Conservation (phyloP, 2,329 filamentous ascomycete species). For the Pseudogymnoascus sp. region DNA sequence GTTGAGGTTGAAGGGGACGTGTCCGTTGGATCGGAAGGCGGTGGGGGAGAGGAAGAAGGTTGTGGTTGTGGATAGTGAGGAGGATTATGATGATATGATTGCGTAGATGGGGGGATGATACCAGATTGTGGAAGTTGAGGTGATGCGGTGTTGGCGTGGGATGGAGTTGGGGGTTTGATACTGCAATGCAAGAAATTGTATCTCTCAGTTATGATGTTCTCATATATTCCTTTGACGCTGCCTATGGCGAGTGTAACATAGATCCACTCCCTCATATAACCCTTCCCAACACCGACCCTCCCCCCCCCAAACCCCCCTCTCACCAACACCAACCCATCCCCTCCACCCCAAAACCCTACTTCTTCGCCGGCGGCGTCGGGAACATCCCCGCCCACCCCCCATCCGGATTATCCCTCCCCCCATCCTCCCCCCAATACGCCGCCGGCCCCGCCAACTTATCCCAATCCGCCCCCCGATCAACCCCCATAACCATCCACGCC, state of each 20-base stretch:
- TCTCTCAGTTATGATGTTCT: background rate
- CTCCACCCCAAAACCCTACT: background rate
- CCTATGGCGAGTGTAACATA: background rate
- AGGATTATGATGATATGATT: constrained; percentile 43
- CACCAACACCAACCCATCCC: background rate
- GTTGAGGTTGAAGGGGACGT: constrained; percentile 55
- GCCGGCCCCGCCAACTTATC: constrained; percentile 15
- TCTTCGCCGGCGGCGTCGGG: background rate
- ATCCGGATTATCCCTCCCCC: constrained; percentile 13
- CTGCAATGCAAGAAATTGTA: background rate
- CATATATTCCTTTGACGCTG: background rate
- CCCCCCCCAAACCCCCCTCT: background rate
- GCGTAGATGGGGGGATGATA: constrained; percentile 22
- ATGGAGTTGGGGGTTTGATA: background rate
- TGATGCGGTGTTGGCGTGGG: background rate
- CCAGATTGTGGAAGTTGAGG: background rate
- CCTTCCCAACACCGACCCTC: background rate
- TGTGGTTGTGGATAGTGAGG: constrained; percentile 36
- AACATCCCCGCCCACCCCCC: background rate
- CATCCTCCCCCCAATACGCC: constrained; percentile 15
- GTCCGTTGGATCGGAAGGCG: constrained; percentile 54
- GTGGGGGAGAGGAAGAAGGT: constrained; percentile 45
- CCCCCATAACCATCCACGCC: constrained; percentile 40
- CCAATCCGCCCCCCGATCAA: constrained; percentile 30
- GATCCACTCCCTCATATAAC: background rate